Percentiles rank a stretch among this genome's conserved stretches.
Evolutionary conservation across 495 filamentous ascomycete species (phyloP).

Genomic region (Xylaria intraflava): DNA sequence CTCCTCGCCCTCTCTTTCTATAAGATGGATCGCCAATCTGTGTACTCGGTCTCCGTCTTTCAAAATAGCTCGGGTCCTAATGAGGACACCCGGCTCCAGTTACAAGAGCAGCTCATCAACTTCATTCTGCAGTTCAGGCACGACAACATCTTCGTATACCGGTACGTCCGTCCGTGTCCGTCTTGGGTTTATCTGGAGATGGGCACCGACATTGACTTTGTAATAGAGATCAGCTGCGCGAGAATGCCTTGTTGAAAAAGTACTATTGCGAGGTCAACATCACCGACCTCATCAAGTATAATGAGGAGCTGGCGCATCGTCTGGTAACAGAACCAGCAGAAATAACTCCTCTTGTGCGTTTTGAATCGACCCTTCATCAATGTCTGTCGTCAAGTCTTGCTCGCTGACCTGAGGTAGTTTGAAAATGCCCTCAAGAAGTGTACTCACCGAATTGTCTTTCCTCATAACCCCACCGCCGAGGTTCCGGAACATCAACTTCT

Average conservation of each 20-base stretch:
- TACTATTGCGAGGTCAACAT: conserved; percentile 98
- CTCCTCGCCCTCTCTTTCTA: neutral
- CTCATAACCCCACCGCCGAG: conserved; percentile 59
- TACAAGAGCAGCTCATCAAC: conserved; percentile 58
- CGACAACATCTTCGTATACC: conserved; percentile 94
- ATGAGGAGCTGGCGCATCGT: conserved; percentile 90
- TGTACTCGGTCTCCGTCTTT: conserved; percentile 76
- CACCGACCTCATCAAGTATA: conserved; percentile 90
- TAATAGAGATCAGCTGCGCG: conserved; percentile 82
- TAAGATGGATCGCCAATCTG: conserved; percentile 81
- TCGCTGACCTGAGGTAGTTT: conserved; percentile 53
- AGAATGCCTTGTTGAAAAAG: conserved; percentile 91
- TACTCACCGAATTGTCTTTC: conserved; percentile 82
- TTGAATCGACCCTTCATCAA: neutral
- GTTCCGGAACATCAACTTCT: conserved; percentile 93
- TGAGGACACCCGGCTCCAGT: conserved; percentile 50
- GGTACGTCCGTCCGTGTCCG: conserved; percentile 42
- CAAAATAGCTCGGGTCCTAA: conserved; percentile 52
- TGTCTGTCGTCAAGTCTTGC: neutral
- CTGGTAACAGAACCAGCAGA: conserved; percentile 87
- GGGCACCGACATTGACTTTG: conserved; percentile 15
- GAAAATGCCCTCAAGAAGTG: conserved; percentile 84
- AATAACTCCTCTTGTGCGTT: conserved; percentile 78
- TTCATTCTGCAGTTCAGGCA: conserved; percentile 94
- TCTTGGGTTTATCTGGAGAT: neutral